phyloP scores from a whole-genome alignment of 2,329 filamentous ascomycete genomes.

The Reticulascus tulasneorum region DNA sequence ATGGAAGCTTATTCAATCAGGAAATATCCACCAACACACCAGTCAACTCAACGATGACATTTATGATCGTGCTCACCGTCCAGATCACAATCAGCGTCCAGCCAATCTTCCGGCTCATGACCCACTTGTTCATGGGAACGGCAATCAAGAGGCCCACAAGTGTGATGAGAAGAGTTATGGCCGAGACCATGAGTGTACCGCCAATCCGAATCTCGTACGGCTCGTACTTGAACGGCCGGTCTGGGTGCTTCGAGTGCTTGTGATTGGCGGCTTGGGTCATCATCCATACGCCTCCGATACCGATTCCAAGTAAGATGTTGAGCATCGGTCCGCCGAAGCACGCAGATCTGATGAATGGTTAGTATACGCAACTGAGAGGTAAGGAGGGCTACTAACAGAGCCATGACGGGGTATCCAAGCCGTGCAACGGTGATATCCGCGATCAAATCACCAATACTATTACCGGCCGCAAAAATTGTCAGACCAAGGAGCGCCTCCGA shows the following conservation, averaged over 20 bases:
- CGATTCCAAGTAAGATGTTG: constrained; percentile 92
- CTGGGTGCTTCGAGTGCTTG: constrained; percentile 63
- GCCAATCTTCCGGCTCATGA: constrained; percentile 78
- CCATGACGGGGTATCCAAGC: constrained; percentile 95
- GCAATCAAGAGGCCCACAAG: constrained; percentile 72
- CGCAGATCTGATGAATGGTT: constrained; percentile 55
- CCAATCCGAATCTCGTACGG: constrained; percentile 82
- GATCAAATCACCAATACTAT: constrained; percentile 89
- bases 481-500: constrained; percentile 92
- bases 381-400: constrained; percentile 48
- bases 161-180: constrained; percentile 77
- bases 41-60: constrained; percentile 74
- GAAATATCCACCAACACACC: constrained; percentile 44
- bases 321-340: constrained; percentile 99
- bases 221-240: constrained; percentile 60
- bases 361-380: constrained; percentile 14
- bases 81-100: constrained; percentile 77
- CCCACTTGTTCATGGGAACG: constrained; percentile 83
- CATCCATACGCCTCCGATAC: constrained; percentile 87
- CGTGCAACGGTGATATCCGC: constrained; percentile 92
- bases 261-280: constrained; percentile 67
- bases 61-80: constrained; percentile 73
- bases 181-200: constrained; percentile 79
- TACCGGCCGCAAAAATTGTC: constrained; percentile 94
- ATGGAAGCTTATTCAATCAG: too few species aligned